Evolutionary conservation across 208 protist genomes (phyloP).

Genomic region (Trypanosoma brucei): DNA sequence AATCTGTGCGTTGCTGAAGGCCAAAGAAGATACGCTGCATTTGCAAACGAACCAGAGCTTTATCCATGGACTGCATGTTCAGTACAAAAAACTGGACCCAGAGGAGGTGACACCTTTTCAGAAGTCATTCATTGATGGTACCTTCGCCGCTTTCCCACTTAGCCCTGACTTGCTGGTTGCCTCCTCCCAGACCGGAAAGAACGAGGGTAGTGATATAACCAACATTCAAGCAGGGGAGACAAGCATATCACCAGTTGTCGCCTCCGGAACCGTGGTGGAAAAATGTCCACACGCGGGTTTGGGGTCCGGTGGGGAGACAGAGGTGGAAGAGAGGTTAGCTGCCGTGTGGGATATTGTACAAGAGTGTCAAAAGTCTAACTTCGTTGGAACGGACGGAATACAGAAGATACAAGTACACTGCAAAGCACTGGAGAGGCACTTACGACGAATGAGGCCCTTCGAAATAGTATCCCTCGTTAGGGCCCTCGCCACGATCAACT

Average conservation of each 20-base stretch:
- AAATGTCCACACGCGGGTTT: background rate
- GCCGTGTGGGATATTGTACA: constrained; percentile 31
- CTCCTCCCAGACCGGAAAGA: too few species aligned
- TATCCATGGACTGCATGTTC: constrained; percentile 20
- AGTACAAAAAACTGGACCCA: constrained; percentile 22
- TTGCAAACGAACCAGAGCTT: constrained; percentile 28
- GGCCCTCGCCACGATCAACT: constrained; percentile 51
- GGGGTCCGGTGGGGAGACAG: constrained; percentile 3
- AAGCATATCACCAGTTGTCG: background rate
- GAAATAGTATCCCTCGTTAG: constrained; percentile 45
- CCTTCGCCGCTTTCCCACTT: constrained; percentile 14
- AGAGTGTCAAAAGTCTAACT: constrained; percentile 19
- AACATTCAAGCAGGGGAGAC: background rate
- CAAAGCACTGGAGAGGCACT: constrained; percentile 34
- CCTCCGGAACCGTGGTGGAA: background rate
- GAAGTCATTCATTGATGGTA: constrained; percentile 35
- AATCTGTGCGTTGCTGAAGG: constrained; percentile 28
- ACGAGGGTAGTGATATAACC: too few species aligned
- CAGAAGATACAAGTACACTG: constrained; percentile 37
- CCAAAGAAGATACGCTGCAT: constrained; percentile 36
- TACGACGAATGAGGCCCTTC: constrained; percentile 48
- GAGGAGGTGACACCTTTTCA: constrained; percentile 45
- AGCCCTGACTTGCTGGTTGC: background rate
- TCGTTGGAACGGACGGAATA: constrained; percentile 25
- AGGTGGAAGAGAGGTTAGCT: constrained; percentile 24